Conservation (phyloP, 176 grass and related monocot genomes). For the Lolium multiflorum region DNA sequence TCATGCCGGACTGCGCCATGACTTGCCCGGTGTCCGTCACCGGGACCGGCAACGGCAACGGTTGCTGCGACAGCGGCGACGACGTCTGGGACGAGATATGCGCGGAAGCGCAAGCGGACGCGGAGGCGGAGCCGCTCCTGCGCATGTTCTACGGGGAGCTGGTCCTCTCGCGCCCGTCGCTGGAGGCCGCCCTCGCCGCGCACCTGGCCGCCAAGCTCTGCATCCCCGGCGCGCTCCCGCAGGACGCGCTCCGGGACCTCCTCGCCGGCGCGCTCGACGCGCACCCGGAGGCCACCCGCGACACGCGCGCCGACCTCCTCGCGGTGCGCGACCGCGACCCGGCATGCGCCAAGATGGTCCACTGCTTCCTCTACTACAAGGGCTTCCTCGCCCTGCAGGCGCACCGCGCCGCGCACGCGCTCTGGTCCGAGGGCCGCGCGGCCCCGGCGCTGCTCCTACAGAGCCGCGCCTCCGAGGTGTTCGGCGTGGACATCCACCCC, state of each 20-base stretch:
- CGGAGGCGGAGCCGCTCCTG: slow-evolving; percentile 66
- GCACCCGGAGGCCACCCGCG: slow-evolving; percentile 48
- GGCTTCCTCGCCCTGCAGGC: slow-evolving; percentile 91
- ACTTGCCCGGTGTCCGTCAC: not conserved
- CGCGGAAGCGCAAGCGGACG: slow-evolving; percentile 71
- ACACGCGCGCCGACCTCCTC: slow-evolving; percentile 68
- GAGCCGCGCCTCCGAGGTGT: slow-evolving; percentile 88
- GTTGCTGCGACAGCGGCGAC: slow-evolving; percentile 33
- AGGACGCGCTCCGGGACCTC: slow-evolving; percentile 56
- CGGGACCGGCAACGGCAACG: not conserved
- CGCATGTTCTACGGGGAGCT: slow-evolving; percentile 64
- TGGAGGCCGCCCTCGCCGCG: slow-evolving; percentile 76
- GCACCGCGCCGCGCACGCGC: slow-evolving; percentile 78
- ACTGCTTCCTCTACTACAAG: slow-evolving; percentile 99
- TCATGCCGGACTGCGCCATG: not conserved
- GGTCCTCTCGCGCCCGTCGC: slow-evolving; percentile 57
- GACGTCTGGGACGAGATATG: slow-evolving; percentile 62
- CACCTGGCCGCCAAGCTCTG: slow-evolving; percentile 75
- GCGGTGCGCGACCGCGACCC: slow-evolving; percentile 77
- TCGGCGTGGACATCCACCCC: slow-evolving; percentile 96
- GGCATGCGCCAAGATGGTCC: slow-evolving; percentile 87
- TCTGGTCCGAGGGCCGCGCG: slow-evolving; percentile 63
- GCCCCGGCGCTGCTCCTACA: slow-evolving; percentile 75
- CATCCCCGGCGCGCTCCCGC: slow-evolving; percentile 58
- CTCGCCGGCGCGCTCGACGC: slow-evolving; percentile 40